A percentile compares a stretch with the other conserved stretches of the same genome.
Conservation (phyloP, 371 early-diverging fungal species). For the Circinella umbellata region DNA sequence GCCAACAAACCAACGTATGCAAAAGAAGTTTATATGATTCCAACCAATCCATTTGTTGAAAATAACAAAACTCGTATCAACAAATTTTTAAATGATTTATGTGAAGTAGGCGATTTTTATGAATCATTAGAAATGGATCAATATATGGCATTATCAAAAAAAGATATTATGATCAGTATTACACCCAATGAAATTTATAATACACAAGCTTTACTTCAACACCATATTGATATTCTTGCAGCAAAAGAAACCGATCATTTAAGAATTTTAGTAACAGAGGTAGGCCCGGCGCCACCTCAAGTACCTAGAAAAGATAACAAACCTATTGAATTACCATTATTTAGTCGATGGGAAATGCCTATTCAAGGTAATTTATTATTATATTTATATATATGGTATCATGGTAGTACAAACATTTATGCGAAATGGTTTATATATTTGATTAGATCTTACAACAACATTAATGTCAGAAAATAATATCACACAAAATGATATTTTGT, state of each 20-base stretch:
- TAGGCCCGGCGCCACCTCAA: conserved; percentile 79
- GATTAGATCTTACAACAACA: conserved; percentile 52
- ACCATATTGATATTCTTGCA: conserved; percentile 82
- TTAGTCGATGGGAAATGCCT: conserved; percentile 92
- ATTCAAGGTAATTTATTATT: conserved; percentile 65
- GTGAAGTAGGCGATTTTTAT: conserved; percentile 95
- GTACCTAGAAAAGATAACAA: conserved; percentile 87
- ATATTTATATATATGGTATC: not conserved
- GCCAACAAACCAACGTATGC: conserved; percentile 93
- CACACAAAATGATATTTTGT: conserved; percentile 91
- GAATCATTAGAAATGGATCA: conserved; percentile 97
- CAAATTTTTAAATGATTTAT: conserved; percentile 86
- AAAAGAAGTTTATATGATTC: conserved; percentile 93
- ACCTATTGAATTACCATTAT: conserved; percentile 81
- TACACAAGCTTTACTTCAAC: conserved; percentile 82
- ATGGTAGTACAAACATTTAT: not conserved
- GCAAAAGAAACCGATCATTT: conserved; percentile 84
- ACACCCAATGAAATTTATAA: conserved; percentile 93
- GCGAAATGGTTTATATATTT: not conserved
- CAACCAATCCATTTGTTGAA: conserved; percentile 89
- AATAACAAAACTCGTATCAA: conserved; percentile 85
- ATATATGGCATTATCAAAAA: conserved; percentile 93
- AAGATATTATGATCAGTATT: conserved; percentile 86
- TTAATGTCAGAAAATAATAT: conserved; percentile 83
- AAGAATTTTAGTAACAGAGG: conserved; percentile 76